Evolutionary conservation across 2,329 filamentous ascomycete genomes (phyloP), one percentile per base, ranked within the genome.

Genomic region (Diaporthe aspalathi): DNA sequence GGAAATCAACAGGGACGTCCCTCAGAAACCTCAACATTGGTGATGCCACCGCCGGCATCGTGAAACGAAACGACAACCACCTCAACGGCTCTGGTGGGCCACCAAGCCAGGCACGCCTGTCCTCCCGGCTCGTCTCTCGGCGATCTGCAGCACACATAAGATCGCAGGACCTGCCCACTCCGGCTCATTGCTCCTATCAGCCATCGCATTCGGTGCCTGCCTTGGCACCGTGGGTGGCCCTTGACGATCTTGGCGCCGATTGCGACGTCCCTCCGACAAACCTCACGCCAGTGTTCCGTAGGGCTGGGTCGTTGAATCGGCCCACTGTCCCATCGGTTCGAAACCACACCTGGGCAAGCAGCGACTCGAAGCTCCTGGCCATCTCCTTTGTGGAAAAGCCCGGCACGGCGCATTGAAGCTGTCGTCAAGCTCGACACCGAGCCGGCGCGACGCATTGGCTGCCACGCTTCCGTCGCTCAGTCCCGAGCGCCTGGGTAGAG

Each of bases 41-140:
- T 45, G 29, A 68, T 40, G 40, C 43, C 38, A 40, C 22, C 35
- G 53, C 53, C 24, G 35, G 38, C 53, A 60, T 68, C 43, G 66
- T 60, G 66, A 68, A 68, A 68, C 66, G 66, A 60, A 68, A 68
- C 66, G 38, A 14, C 47, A 43, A 29, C 49, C 45, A 56, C 32
- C 38, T 40, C 66, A 68, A n/a, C 29, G 52, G 66, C 32, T 60
- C 40, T 54, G 32, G 66, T 68, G 66, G 66, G 50, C 20, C 66
- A 50, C 43, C 9, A n/a, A n/a, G n/a, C n/a, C n/a, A n/a, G n/a
- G n/a, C n/a, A 38, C 29, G 32, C n/a, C n/a, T 49, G 45, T 50
- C n/a, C 60, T 27, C 6, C 60, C 14, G 29, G 29, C 45, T 50
- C n/a, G 20, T 65, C 50, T 24, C 29, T 65, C 45, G 60, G 47